Evolutionary conservation across 768 basidiomycete species (phyloP), one percentile per base, ranked within the genome.

Genomic region (Russula lepida): DNA sequence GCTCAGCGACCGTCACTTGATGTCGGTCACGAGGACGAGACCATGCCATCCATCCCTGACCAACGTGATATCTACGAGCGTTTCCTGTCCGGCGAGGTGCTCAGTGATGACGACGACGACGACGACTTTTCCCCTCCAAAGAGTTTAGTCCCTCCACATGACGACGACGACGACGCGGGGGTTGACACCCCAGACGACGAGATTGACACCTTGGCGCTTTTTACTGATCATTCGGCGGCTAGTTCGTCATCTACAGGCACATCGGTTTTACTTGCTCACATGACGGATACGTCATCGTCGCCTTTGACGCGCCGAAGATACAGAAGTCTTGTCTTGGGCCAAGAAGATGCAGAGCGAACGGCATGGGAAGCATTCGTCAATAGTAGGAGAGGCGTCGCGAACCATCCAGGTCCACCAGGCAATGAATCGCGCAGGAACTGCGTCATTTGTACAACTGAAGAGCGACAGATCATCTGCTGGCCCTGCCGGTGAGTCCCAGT

Each of bases 381-480:
- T 19, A 72, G 70, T 66, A 66, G 70, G 66, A 55, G 72, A 69
- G 51, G 64, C 57, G 56, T 64, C 64, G 61, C 52, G 60, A 43
- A 56, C 55, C n/a, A 27, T 17, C 35, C 51, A 53, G 25, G 21
- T 37, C 30, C 54, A 6, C 30, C 61, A 47, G 51, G 60, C 46
- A 65, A 67, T 61, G 65, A 75, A 44, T 64, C 64, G 54, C 47
- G 75, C 59, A 67, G 74, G 28, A 68, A 73, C 28, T 91, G 89
- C 68, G 88, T 91, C 6, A 79, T 91, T 52, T 91, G 88, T 66
- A 87, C 83, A 28, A 74, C 74, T n/a, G 84, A 85, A 59, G 74
- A 78, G 28, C 74, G 88, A 52, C 82, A 86, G 68, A 79, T 91
- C 59, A 87, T 91, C 54, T 90, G 87, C 67, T 91, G 88, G 88